Conservation (phyloP, 192 early-diverging fungal species). For the Coemansia sp. region DNA sequence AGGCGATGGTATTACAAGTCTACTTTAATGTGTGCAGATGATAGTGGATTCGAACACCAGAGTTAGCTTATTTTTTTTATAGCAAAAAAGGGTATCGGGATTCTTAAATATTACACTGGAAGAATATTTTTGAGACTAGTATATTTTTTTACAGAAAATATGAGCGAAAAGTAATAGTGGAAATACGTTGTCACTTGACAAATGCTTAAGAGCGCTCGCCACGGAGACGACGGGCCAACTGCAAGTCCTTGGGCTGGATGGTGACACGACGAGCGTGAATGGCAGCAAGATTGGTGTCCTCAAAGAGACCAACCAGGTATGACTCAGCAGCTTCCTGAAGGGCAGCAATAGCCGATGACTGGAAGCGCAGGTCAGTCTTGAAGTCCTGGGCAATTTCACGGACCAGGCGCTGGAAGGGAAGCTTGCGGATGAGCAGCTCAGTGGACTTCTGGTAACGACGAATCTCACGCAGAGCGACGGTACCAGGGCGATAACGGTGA, state of each 20-base stretch:
- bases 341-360: slow-evolving; percentile 98
- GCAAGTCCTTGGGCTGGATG: slow-evolving; percentile 99
- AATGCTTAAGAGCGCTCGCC: slow-evolving; percentile 76
- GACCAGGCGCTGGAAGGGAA: slow-evolving; percentile 94
- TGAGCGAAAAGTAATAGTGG: not conserved
- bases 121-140: no score
- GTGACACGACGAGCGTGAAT: slow-evolving; percentile 99
- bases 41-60: not conserved
- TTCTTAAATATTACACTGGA: no score
- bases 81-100: not conserved
- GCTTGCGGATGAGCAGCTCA: slow-evolving; percentile 90
- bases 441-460: slow-evolving; percentile 96
- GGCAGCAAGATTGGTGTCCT: slow-evolving; percentile 99
- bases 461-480: slow-evolving; percentile 89
- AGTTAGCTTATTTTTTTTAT: slow-evolving; percentile 8
- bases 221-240: slow-evolving; percentile 94
- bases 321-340: slow-evolving; percentile 98
- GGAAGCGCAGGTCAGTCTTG: slow-evolving; percentile 99
- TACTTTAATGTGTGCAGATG: slow-evolving; percentile 3
- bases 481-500: slow-evolving; percentile 85
- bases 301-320: slow-evolving; percentile 86
- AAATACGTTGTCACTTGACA: no score
- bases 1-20: slow-evolving; percentile 47
- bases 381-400: slow-evolving; percentile 99
- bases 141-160: no score